Evolutionary conservation across 495 filamentous ascomycete species (phyloP), one percentile per base, ranked within the genome.

Genomic region (Aspergillus hancockii): DNA sequence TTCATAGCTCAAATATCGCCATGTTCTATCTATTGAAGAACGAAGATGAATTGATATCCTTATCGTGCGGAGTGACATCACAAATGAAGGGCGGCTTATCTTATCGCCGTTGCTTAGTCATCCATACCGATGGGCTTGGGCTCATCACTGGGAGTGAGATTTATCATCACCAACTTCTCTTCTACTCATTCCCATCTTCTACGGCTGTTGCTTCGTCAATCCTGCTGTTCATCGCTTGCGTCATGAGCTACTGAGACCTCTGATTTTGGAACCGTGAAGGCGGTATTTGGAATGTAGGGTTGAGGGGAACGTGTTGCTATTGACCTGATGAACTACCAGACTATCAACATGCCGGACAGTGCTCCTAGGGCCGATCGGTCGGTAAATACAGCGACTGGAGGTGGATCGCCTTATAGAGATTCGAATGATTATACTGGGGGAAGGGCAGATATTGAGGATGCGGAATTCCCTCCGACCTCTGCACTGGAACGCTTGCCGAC

Each of bases 291-390:
- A 41, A 32, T 45, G 47, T n/a, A n/a, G 45, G 52, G 54, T 18
- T 32, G 40, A 55, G 49, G 47, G 40, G 23, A 8, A 12, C 21
- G 23, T 31, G 22, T 49, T 52, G 34, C 55, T 46, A 41, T 54
- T 54, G 56, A 58, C 31, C 60, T 54, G 51, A 76, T 76, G 74
- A 74, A 73, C 63, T 75, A 77, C 55, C 68, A 77, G 63, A 65
- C 72, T 41, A 66, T 74, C 67, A 71, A 60, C 50, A 72, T 71
- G 72, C 63, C 68, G 55, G 68, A 61, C 56, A 56, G 66, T 65
- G 62, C 65, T 61, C 60, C 63, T 34, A 59, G 65, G 52, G 43
- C 50, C 45, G 50, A 10, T 14, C 34, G 49, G 9, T 40, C 40
- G 40, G 36, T 18, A 6, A 54, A 60, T n/a, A 49, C 58, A 50